phyloP scores from a whole-genome alignment of 768 basidiomycete genomes.

The Suillus americanus region DNA sequence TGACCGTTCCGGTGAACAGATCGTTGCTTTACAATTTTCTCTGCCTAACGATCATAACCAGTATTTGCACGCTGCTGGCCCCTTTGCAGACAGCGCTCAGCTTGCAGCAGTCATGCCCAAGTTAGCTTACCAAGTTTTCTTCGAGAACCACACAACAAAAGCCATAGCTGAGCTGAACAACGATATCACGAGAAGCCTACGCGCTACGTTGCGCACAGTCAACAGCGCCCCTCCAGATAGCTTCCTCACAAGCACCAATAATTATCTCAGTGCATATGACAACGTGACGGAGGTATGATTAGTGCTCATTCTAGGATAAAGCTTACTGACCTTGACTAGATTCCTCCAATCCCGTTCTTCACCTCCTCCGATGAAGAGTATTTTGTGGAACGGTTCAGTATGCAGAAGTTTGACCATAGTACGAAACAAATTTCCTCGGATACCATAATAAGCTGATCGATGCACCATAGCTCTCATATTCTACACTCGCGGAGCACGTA shows the following conservation, averaged over 20 bases:
- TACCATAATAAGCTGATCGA: background rate
- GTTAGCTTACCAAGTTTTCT: slow-evolving; percentile 65
- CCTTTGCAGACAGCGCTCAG: slow-evolving; percentile 45
- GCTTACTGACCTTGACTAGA: slow-evolving; percentile 32
- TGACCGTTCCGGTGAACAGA: slow-evolving; percentile 55
- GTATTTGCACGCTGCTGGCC: slow-evolving; percentile 58
- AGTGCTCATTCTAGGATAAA: slow-evolving; percentile 1
- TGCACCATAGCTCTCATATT: slow-evolving; percentile 56
- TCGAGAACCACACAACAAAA: slow-evolving; percentile 45
- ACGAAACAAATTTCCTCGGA: slow-evolving; percentile 17
- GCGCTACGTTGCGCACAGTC: slow-evolving; percentile 53
- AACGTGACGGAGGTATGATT: slow-evolving; percentile 40
- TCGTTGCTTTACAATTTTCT: background rate
- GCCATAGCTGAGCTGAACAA: slow-evolving; percentile 54
- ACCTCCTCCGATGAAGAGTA: slow-evolving; percentile 65
- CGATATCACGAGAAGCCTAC: slow-evolving; percentile 56
- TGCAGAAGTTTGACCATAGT: slow-evolving; percentile 64
- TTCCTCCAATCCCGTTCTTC: slow-evolving; percentile 63
- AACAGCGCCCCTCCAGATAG: slow-evolving; percentile 53
- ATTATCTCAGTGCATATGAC: slow-evolving; percentile 55
- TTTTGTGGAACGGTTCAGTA: slow-evolving; percentile 59
- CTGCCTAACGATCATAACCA: slow-evolving; percentile 23
- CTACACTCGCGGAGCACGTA: slow-evolving; percentile 53
- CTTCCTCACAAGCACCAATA: slow-evolving; percentile 50
- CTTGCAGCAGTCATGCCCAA: slow-evolving; percentile 45